Percentiles rank a stretch among this genome's conserved stretches.
phyloP scores from a whole-genome alignment of 1,284 basidiomycete species.

The Trametes sp. region DNA sequence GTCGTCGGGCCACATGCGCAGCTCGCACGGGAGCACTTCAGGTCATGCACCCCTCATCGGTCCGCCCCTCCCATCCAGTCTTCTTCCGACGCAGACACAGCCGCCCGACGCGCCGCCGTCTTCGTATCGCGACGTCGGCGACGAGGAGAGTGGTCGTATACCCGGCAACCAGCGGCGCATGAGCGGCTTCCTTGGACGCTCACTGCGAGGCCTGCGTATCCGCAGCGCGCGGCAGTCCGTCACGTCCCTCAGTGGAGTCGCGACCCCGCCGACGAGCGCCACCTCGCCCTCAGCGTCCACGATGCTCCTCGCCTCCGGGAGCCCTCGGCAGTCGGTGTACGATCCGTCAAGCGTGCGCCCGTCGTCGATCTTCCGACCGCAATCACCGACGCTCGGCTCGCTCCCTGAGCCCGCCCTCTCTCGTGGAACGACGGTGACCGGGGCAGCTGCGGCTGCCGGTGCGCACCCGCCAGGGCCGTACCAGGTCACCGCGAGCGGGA shows the following conservation, averaged over 20 bases:
- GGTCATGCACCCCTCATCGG: constrained; percentile 22
- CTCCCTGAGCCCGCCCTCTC: constrained; percentile 24
- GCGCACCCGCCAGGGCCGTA: background rate
- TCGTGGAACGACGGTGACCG: constrained; percentile 8
- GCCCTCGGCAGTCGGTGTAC: constrained; percentile 10
- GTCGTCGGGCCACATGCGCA: constrained; percentile 29
- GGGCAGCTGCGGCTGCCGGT: background rate
- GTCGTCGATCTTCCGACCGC: constrained; percentile 27
- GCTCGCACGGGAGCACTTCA: constrained; percentile 21
- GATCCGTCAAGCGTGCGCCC: constrained; percentile 12
- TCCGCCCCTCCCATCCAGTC: constrained; percentile 33
- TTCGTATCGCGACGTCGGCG: constrained; percentile 26
- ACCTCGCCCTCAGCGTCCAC: constrained; percentile 10
- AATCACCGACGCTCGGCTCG: constrained; percentile 27
- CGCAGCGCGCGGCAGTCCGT: constrained; percentile 23
- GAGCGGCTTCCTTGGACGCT: constrained; percentile 34
- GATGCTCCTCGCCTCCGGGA: constrained; percentile 6
- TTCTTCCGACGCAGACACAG: constrained; percentile 35
- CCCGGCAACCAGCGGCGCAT: constrained; percentile 17
- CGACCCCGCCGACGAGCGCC: background rate
- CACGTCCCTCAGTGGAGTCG: constrained; percentile 8
- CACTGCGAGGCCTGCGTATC: constrained; percentile 32
- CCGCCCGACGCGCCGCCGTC: constrained; percentile 28
- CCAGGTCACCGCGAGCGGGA: constrained; percentile 10
- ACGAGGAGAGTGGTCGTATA: constrained; percentile 20